A percentile compares a stretch with the other conserved stretches of the same genome.
These are phyloP conservation scores for Jatropha multifida DNA, from an alignment of 441 rosid genomes.

Conservation along the genomic window DNA sequence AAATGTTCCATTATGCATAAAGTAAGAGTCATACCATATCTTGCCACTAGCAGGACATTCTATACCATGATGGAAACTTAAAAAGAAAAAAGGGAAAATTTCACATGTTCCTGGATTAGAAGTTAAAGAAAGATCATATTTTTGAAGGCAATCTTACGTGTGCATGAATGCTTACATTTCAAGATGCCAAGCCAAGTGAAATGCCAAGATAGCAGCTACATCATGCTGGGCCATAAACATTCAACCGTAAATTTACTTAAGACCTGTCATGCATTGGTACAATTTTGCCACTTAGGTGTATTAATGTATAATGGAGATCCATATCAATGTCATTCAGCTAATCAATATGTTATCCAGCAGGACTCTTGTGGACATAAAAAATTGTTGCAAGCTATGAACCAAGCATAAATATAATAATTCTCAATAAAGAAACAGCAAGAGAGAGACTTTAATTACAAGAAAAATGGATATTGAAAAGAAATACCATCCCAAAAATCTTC, in stretches of 20 bases:
- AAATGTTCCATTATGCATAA: slow-evolving; percentile 1
- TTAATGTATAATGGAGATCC: neutral
- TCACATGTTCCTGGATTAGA: neutral
- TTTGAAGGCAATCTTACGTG: neutral
- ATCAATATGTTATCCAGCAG: neutral
- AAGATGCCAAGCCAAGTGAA: slow-evolving; percentile 1
- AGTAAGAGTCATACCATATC: neutral
- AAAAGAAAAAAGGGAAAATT: neutral
- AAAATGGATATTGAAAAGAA: slow-evolving; percentile 15
- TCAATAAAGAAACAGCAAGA: neutral
- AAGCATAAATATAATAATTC: slow-evolving; percentile 7
- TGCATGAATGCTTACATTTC: neutral
- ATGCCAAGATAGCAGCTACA: neutral
- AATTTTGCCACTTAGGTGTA: neutral
- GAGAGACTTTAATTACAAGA: slow-evolving; percentile 1
- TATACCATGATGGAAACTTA: neutral
- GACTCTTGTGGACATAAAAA: slow-evolving; percentile 6
- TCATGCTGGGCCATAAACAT: neutral
- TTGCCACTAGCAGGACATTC: neutral
- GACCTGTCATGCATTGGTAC: neutral
- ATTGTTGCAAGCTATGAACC: neutral
- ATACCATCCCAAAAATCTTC: slow-evolving; percentile 57
- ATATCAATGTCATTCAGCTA: slow-evolving; percentile 6
- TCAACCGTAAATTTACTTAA: slow-evolving; percentile 3
- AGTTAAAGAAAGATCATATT: neutral